Base-by-base conservation (phyloP, 2,329 filamentous ascomycete species). In the Microcyclospora tardicrescens region DNA sequence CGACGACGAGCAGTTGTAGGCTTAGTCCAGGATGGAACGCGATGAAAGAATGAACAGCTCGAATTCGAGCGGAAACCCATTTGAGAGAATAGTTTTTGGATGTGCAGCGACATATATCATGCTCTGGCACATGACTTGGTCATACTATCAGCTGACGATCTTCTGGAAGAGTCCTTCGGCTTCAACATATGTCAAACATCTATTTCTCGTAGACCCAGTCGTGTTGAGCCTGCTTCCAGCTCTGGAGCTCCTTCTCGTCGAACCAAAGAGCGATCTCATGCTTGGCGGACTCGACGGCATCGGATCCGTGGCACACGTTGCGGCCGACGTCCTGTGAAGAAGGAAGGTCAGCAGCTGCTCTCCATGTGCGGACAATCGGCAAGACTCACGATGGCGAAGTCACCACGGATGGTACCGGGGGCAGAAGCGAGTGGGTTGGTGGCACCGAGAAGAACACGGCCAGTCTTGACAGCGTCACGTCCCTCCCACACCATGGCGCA, bases 261-360 rank as follows among this genome's bases (percentile, higher is more conserved):
- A 98, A 98, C 91, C 91, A 98, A 64, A 96, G 80, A 60, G 81
- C 81, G 64, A 98, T 98, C 77, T 98, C 91, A 84, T 96, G 95
- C 82, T 96, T 78, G 70, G 91, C 91, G 73, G 78, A 94, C 79
- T 98, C 91, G 69, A 98, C 89, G 64, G 75, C 79, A 77, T 98
- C 91, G 68, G 86, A 95, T 65, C 91, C 91, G 80, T 98, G 91
- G 84, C 89, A 96, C 72, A 96, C 86, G 76, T 98, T 98, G 68
- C 89, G 85, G 71, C 91, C 91, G 63, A 86, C 81, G 59, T 85
- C 79, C 68, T 71, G 38, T 40, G 8, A 15, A 34, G 44, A 35
- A 40, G 5, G 4, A 24, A 5, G 19, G 19, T 24, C 19, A 24
- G 19, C 19, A 24, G 19, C 19, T 24, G 19, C 19, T 24, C 19